These are phyloP conservation scores for Saccharomyces hybrid DNA, from an alignment of 1,139 yeast species.

Conservation along the genomic window DNA sequence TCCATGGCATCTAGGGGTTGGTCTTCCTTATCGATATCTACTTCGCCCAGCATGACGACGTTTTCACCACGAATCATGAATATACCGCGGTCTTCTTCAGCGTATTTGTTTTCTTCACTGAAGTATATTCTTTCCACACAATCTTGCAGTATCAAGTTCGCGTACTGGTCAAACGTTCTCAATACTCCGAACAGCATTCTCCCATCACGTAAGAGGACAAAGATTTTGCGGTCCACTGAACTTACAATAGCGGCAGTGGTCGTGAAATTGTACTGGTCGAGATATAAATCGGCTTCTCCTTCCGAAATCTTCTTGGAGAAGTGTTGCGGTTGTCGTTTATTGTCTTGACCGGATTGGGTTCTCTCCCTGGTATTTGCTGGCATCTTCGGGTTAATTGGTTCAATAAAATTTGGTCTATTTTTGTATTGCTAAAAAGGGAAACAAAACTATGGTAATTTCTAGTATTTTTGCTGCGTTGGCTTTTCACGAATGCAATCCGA, in stretches of 20 bases:
- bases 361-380: background rate
- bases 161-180: slow-evolving; percentile 92
- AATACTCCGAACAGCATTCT: slow-evolving; percentile 80
- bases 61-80: slow-evolving; percentile 94
- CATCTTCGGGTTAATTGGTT: background rate
- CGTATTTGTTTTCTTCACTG: slow-evolving; percentile 45
- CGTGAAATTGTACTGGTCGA: slow-evolving; percentile 73
- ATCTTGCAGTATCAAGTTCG: slow-evolving; percentile 87
- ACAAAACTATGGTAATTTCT: background rate
- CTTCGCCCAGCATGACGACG: slow-evolving; percentile 91
- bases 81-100: slow-evolving; percentile 70
- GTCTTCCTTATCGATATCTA: slow-evolving; percentile 84
- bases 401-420: background rate
- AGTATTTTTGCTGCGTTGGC: background rate
- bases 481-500: background rate
- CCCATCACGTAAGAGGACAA: slow-evolving; percentile 85
- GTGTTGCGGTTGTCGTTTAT: background rate
- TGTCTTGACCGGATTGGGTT: background rate
- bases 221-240: slow-evolving; percentile 70
- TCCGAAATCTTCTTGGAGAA: slow-evolving; percentile 24
- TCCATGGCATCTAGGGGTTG: slow-evolving; percentile 50
- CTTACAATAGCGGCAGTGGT: slow-evolving; percentile 96
- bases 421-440: background rate
- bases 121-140: slow-evolving; percentile 79
- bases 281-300: slow-evolving; percentile 36